Percentiles rank a stretch among this genome's conserved stretches.
phyloP scores from a whole-genome alignment of 768 basidiomycete genomes.

The Calocybe indica region DNA sequence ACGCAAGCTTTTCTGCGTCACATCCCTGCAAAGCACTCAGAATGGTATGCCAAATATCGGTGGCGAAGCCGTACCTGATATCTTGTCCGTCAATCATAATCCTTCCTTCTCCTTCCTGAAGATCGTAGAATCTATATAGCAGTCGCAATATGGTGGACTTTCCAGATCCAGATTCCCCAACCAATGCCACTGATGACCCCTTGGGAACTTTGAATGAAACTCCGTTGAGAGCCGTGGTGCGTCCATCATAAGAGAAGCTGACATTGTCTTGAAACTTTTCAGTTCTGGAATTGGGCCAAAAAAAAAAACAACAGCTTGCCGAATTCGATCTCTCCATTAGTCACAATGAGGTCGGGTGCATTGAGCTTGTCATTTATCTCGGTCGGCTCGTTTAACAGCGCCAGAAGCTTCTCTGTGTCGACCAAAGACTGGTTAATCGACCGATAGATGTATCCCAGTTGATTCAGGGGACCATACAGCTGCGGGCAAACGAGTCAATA shows the following conservation, averaged over 20 bases:
- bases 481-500: conserved; percentile 19
- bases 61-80: conserved; percentile 38
- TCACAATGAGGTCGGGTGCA: conserved; percentile 66
- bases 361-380: conserved; percentile 80
- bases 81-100: conserved; percentile 86
- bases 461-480: conserved; percentile 71
- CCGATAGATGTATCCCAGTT: conserved; percentile 75
- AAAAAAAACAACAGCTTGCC: conserved; percentile 35
- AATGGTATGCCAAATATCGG: not conserved
- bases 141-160: conserved; percentile 85
- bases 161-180: conserved; percentile 77
- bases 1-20: conserved; percentile 77
- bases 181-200: conserved; percentile 83
- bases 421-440: conserved; percentile 70
- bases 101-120: conserved; percentile 69
- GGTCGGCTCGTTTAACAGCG: conserved; percentile 73
- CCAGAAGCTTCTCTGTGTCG: conserved; percentile 80
- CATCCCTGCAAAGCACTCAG: conserved; percentile 40
- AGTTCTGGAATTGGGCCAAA: conserved; percentile 2
- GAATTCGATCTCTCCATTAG: conserved; percentile 82
- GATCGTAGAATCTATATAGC: conserved; percentile 90
- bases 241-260: conserved; percentile 76
- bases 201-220: conserved; percentile 88
- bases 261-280: conserved; percentile 58
- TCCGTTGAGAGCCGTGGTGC: conserved; percentile 62